Conservation (phyloP, 805 yeast genomes). For the Barnettozyma vustinii region DNA sequence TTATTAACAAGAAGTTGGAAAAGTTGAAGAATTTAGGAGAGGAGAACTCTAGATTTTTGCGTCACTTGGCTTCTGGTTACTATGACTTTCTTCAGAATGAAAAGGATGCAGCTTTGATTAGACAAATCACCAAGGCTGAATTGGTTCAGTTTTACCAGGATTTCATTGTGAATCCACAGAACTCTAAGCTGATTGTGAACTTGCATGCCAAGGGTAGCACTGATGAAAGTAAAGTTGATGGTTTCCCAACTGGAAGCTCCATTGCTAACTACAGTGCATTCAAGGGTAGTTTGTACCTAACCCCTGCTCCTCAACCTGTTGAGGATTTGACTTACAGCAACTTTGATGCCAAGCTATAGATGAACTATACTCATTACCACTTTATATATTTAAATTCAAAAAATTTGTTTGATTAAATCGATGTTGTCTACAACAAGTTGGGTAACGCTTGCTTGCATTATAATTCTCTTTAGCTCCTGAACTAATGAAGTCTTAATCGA, state of each 20-base stretch:
- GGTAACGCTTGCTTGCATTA: too few species aligned
- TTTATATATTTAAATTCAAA: not conserved
- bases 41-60: slow-evolving; percentile 64
- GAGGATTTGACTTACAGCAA: slow-evolving; percentile 24
- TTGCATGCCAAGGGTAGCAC: slow-evolving; percentile 44
- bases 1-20: slow-evolving; percentile 58
- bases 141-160: slow-evolving; percentile 48
- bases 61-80: slow-evolving; percentile 65
- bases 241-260: slow-evolving; percentile 44
- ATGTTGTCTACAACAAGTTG: too few species aligned
- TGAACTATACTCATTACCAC: not conserved
- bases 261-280: slow-evolving; percentile 47
- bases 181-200: slow-evolving; percentile 51
- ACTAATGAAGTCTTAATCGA: too few species aligned
- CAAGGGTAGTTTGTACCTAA: slow-evolving; percentile 46
- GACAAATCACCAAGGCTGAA: slow-evolving; percentile 49
- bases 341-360: slow-evolving; percentile 18
- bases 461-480: too few species aligned
- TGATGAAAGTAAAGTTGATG: slow-evolving; percentile 24
- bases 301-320: slow-evolving; percentile 59
- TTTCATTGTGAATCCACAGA: slow-evolving; percentile 31
- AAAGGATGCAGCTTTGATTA: slow-evolving; percentile 51
- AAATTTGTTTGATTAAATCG: not conserved
- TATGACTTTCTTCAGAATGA: slow-evolving; percentile 65
- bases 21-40: slow-evolving; percentile 75